Base-by-base conservation (phyloP, 768 basidiomycete genomes). In the Mycena epipterygia region DNA sequence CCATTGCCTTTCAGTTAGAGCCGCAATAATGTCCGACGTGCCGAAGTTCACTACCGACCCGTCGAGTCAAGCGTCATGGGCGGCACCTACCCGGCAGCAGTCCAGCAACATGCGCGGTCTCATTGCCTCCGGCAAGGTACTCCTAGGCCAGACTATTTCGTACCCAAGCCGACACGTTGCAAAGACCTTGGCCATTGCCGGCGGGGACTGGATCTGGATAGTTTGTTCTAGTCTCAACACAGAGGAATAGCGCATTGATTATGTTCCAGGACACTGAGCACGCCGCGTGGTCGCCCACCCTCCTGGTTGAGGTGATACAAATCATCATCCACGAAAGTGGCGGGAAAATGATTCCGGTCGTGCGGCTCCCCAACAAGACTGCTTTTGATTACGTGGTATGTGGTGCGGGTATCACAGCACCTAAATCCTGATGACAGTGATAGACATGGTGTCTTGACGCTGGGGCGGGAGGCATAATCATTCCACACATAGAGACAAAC, bases 161-260 rank as follows among this genome's bases (percentile, higher is more conserved):
- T 70, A 67, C 61, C 72, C 72, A 9, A 73, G 72, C 65, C 62
- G 64, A 44, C 72, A 73, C 5, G 68, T 73, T n/a, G 72, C 72
- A 25, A 69, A 66, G 56, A 70, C 72, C 12, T 51, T 73, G 21
- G 72, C 72, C 27, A 64, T 66, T 9, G 64, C 72, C 25, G 72
- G 70, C 13, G 73, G 49, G 53, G 73, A 74, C 33, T 74, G 73
- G 73, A 69, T 71, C 25, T 71, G 70, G 73, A 71, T 74, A 17
- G 73, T 71, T 46, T 33, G 70, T 70, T 23, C 8, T 32, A 2
- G 14, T 39, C 30, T n/a, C n/a, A n/a, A 12, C 27, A 9, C 46
- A 2, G 17, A 21, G 27, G 2, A n/a, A 57, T 0, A 55, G 16
- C 9, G 17, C 6, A 55, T 1, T 5, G 49, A 25, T 51, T 25